Evolutionary conservation across 768 basidiomycete genomes (phyloP), one percentile per base, ranked within the genome.

Genomic region (Mycena capillaripes): DNA sequence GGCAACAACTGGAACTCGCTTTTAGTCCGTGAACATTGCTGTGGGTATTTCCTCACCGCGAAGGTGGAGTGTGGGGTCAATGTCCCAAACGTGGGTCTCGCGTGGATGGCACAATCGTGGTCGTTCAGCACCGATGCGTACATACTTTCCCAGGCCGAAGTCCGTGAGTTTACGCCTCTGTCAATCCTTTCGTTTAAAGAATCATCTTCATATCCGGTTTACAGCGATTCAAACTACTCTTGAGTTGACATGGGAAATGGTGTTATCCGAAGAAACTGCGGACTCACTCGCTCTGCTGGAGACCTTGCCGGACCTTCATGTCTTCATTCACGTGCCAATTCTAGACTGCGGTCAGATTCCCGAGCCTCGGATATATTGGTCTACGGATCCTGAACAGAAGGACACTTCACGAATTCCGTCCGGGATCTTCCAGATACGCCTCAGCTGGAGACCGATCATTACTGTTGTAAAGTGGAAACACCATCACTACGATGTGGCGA

Each of bases 401-500:
- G 36, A 36, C 12, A 36, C 36, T 7, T 36, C 36, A 6, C 36
- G 12, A 36, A 53, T 55, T 40, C 50, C 48, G 3, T 9, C 50
- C n/a, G 52, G 34, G 36, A 16, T 23, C 7, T 38, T 55, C 36
- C 32, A 27, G 23, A 29, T 65, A 23, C 63, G 50, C 8, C 14
- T 55, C 6, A 9, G 0, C 5, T 65, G 50, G 50, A 12, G 27
- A 19, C 5, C 36, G 9, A 5, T 17, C 11, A 42, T 65, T 29
- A 4, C 16, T 2, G 9, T 55, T 0, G 23, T 25, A 16, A n/a
- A 34, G 2, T 65, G 63, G 63, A 38, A 65, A 17, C 25, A 36
- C 6, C 63, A 65, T 21, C 63, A 65, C 32, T 65, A 65, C 25
- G 63, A 53, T 25, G 63, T 55, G 63, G 63, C 63, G 4, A 36